Evolutionary conservation across 441 rosid genomes (phyloP).

Genomic region (Syzygium syzygioides): DNA sequence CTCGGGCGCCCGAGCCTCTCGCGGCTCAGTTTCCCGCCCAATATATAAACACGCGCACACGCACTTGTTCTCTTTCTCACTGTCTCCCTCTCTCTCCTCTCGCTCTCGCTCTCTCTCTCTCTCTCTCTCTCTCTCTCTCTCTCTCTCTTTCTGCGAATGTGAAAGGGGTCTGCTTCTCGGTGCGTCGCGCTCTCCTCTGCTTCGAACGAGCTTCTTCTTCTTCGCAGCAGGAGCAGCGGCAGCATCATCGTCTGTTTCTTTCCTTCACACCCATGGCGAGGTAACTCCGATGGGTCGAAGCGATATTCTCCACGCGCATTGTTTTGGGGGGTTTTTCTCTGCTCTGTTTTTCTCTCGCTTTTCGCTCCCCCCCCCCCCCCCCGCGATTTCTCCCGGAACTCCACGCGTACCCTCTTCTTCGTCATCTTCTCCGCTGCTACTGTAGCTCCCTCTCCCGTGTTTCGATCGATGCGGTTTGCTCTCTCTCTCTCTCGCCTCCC

Average conservation of each 20-base stretch:
- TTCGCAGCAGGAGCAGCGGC: too few species aligned
- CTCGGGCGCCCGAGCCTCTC: conserved; percentile 12
- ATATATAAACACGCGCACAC: neutral
- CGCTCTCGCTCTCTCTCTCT: conserved; percentile 7
- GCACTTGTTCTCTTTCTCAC: neutral
- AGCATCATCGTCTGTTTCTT: too few species aligned
- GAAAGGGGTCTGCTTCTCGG: neutral
- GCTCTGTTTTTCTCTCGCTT: neutral
- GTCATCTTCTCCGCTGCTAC: neutral
- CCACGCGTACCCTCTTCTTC: neutral
- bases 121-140: neutral
- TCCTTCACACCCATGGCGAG: neutral
- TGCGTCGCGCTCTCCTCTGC: neutral
- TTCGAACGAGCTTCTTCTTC: neutral
- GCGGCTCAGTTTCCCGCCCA: conserved; percentile 50
- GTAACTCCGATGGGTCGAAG: neutral
- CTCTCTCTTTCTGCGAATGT: conserved; percentile 17
- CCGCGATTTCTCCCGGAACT: neutral
- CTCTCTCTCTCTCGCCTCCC: neutral
- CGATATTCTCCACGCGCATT: neutral
- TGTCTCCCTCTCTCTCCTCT: neutral
- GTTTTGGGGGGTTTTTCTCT: neutral
- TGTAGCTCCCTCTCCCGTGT: neutral
- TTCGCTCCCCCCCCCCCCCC: neutral
- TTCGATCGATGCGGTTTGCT: neutral